Base-by-base conservation (phyloP, 1,139 yeast species). In the Nakaseomyces nivariensis region DNA sequence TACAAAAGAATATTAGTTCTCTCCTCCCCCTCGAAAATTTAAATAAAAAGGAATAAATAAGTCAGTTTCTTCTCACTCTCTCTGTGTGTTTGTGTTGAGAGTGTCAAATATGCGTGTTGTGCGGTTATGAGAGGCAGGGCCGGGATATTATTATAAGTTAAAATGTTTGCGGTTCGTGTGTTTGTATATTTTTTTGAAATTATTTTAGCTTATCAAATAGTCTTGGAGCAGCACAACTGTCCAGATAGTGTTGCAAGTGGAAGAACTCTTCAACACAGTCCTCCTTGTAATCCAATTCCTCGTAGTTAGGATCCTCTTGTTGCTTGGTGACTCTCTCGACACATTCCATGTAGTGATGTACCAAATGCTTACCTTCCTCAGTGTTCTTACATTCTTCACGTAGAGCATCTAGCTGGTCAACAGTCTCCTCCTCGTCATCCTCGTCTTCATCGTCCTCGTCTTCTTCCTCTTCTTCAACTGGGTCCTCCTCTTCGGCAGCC, bases 211-310 rank as follows among this genome's bases (percentile, higher is more conserved):
- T 84, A 74, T 80, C 73, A 76, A 92, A 89, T 68, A 90, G 77
- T 71, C 82, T 83, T 72, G 96, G 96, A 54, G 96, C 92, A 66
- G 87, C 89, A 75, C 96, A 83, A 68, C 85, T 92, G 72, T 87
- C 88, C 66, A 90, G 67, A 76, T 95, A 88, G 72, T 92, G 97
- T 71, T 87, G 87, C 69, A 89, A 78, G 73, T 92, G 97, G 90
- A 90, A 90, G 74, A 85, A 92, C 74, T 92, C 98, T 73, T 92
- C 97, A 57, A 90, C 84, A 76, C 98, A 92, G 73, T 90, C 96
- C 75, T 90, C 97, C 73, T 90, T 89, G 77, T 87, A 77, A n/a
- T 76, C 82, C 65, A 77, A 77, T 51, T 83, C 81, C 37, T 73
- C 96, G 68, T 90, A 89, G 57, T 74, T 95, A 59, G 79, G 84